Percentiles rank a stretch among this genome's conserved stretches.
Evolutionary conservation across 1,139 yeast genomes (phyloP).

Genomic region (Blastobotrys arbuscula): DNA sequence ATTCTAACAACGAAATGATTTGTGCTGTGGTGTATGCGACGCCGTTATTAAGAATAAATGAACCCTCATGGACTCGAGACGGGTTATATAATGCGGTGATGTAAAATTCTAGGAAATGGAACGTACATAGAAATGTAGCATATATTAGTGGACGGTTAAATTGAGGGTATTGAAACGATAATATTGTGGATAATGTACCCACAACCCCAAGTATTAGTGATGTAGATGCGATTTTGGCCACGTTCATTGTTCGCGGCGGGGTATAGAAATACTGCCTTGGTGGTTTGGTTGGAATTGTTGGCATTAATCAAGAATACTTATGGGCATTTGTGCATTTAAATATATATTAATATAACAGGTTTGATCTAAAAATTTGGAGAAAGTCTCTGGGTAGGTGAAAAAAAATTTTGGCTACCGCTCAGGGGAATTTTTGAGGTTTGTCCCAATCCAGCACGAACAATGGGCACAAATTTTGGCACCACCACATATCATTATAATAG

Average conservation of each 20-base stretch:
- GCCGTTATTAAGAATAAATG: slow-evolving; percentile 74
- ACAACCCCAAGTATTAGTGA: slow-evolving; percentile 34
- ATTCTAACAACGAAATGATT: slow-evolving; percentile 45
- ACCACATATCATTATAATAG: no score
- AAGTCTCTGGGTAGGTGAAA: no score
- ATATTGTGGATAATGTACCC: slow-evolving; percentile 14
- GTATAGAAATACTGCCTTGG: slow-evolving; percentile 10
- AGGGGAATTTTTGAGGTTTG: no score
- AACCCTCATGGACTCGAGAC: slow-evolving; percentile 59
- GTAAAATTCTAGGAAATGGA: slow-evolving; percentile 78
- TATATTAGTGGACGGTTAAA: slow-evolving; percentile 42
- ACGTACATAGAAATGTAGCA: slow-evolving; percentile 47
- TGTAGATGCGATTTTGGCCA: slow-evolving; percentile 37
- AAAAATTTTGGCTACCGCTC: no score
- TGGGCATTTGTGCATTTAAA: no score
- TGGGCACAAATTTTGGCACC: not conserved
- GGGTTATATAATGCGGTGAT: slow-evolving; percentile 72
- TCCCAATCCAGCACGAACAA: slow-evolving; percentile 3
- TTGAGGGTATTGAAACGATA: slow-evolving; percentile 19
- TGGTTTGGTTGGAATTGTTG: no score
- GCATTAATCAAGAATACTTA: no score
- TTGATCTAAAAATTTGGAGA: no score
- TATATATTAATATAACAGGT: no score
- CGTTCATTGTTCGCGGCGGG: not conserved
- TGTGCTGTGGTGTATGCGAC: slow-evolving; percentile 63